Conservation (phyloP, 2,329 filamentous ascomycete species). For the Teratosphaeria zuluensis region DNA sequence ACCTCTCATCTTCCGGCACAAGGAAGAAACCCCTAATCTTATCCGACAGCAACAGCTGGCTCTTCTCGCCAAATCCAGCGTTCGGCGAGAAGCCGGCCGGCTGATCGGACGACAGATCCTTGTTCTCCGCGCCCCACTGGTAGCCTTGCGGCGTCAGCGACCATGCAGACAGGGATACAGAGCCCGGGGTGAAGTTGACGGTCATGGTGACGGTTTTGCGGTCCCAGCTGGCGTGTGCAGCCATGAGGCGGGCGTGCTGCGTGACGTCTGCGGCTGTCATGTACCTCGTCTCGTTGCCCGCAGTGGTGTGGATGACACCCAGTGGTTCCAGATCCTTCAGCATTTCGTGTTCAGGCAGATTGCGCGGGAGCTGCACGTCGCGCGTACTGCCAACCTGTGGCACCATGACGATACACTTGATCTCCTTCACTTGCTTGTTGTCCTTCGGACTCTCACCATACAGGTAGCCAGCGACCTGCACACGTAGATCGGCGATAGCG, state of each 20-base stretch:
- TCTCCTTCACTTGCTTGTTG: constrained; percentile 94
- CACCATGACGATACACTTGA: constrained; percentile 93
- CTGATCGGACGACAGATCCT: constrained; percentile 82
- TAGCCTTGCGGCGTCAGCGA: constrained; percentile 83
- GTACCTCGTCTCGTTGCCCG: constrained; percentile 88
- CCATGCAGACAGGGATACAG: constrained; percentile 90
- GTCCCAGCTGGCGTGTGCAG: constrained; percentile 70
- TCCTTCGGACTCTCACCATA: constrained; percentile 89
- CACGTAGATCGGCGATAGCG: constrained; percentile 87
- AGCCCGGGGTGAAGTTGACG: constrained; percentile 92
- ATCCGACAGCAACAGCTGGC: constrained; percentile 84
- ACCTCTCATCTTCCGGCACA: constrained; percentile 77
- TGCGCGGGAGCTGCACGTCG: constrained; percentile 80
- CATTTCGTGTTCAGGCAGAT: constrained; percentile 86
- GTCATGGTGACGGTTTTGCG: constrained; percentile 90
- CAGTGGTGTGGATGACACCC: constrained; percentile 89
- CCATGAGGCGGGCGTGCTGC: constrained; percentile 82
- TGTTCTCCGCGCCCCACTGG: constrained; percentile 96
- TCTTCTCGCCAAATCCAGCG: constrained; percentile 87
- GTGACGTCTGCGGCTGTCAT: constrained; percentile 95
- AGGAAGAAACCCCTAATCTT: constrained; percentile 94
- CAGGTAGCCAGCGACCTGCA: constrained; percentile 91
- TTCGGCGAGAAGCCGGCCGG: constrained; percentile 71
- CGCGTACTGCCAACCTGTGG: constrained; percentile 91
- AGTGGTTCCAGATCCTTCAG: constrained; percentile 79